Conservation (phyloP, 768 basidiomycete species). For the Serpula lacrymans region DNA sequence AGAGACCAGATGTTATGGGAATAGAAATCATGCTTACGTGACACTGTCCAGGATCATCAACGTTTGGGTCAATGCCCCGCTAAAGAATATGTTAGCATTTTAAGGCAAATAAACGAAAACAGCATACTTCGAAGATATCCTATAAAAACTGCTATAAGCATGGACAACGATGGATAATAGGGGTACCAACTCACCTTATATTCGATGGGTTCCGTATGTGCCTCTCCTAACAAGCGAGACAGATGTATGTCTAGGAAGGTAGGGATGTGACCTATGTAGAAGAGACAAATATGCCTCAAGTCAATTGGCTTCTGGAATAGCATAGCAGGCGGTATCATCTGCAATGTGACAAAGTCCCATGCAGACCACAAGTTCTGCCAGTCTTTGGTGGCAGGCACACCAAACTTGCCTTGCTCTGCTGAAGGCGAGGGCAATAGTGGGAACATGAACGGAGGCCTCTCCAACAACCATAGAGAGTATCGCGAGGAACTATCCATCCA, state of each 20-base stretch:
- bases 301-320: constrained; percentile 90
- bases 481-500: constrained; percentile 74
- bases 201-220: constrained; percentile 78
- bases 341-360: constrained; percentile 83
- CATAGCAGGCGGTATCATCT: constrained; percentile 87
- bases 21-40: constrained; percentile 53
- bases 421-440: constrained; percentile 49
- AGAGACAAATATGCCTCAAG: constrained; percentile 93
- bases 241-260: constrained; percentile 91
- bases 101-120: not conserved
- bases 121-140: constrained; percentile 71
- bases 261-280: constrained; percentile 94
- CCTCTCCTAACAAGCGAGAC: constrained; percentile 67
- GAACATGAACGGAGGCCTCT: constrained; percentile 81
- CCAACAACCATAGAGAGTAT: constrained; percentile 89
- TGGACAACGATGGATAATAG: constrained; percentile 6
- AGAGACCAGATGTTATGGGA: not conserved
- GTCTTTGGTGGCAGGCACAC: constrained; percentile 69
- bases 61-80: constrained; percentile 94
- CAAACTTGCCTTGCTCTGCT: constrained; percentile 36
- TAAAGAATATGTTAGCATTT: constrained; percentile 23
- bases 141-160: constrained; percentile 24
- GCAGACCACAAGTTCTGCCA: constrained; percentile 84
- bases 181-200: constrained; percentile 54
- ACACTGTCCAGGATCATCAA: constrained; percentile 83